Conservation (phyloP, 176 grass and related monocot species). For the Oryza punctata region DNA sequence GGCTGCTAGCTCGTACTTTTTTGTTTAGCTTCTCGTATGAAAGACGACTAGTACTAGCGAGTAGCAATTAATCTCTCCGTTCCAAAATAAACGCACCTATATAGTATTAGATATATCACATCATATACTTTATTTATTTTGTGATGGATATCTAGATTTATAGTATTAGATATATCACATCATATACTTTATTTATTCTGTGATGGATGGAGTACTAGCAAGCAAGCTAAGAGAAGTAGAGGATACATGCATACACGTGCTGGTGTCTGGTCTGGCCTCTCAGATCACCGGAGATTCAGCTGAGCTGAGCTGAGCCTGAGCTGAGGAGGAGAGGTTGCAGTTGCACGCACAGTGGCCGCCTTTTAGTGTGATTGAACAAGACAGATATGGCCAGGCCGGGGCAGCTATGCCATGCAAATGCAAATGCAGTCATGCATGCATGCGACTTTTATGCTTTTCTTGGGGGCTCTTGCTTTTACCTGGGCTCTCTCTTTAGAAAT, state of each 20-base stretch:
- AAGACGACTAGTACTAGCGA: background rate
- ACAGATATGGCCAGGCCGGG: constrained; percentile 33
- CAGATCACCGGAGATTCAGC: constrained; percentile 3
- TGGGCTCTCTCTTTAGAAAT: constrained; percentile 23
- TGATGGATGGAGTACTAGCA: no score
- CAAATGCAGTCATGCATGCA: constrained; percentile 29
- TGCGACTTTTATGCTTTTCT: constrained; percentile 51
- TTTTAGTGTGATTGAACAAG: constrained; percentile 57
- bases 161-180: no score
- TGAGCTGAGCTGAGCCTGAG: background rate
- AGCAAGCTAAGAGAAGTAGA: background rate
- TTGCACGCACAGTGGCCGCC: constrained; percentile 7
- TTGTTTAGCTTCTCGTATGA: constrained; percentile 16
- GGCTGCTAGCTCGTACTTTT: background rate
- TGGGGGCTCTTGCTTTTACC: background rate
- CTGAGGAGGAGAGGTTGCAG: background rate
- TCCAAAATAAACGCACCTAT: no score
- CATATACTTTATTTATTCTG: no score
- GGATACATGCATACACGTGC: constrained; percentile 37
- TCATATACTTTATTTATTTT: no score
- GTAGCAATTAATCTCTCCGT: background rate
- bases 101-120: no score
- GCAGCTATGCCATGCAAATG: constrained; percentile 9
- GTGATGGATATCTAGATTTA: no score
- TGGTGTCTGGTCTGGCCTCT: constrained; percentile 19